Conservation (phyloP, 2,329 filamentous ascomycete genomes). For the Aspergillus vadensis region DNA sequence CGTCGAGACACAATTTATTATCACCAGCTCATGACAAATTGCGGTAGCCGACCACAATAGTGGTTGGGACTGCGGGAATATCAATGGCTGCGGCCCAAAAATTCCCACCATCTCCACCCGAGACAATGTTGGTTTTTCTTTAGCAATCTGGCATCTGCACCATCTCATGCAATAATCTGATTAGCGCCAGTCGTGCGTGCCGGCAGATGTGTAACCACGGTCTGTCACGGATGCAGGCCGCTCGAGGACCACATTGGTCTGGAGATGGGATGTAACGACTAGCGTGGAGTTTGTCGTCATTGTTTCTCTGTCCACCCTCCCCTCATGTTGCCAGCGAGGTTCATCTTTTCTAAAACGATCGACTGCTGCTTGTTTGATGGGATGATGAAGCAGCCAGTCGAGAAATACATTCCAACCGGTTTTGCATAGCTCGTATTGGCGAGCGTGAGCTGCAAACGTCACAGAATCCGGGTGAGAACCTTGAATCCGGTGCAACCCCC, state of each 20-base stretch:
- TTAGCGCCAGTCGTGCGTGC: background rate
- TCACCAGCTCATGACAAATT: slow-evolving; percentile 1
- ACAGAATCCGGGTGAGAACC: background rate
- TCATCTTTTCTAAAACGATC: background rate
- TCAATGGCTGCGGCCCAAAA: slow-evolving; percentile 1
- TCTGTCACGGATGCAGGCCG: slow-evolving; percentile 10
- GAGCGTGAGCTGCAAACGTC: background rate
- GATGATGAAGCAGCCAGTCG: background rate
- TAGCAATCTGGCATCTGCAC: background rate
- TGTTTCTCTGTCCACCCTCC: background rate
- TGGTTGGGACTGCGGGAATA: background rate
- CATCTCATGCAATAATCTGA: slow-evolving; percentile 7
- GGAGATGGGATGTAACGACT: background rate
- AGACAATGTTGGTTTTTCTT: slow-evolving; percentile 8
- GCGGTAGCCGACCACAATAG: background rate
- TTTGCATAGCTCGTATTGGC: background rate
- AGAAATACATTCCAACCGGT: background rate
- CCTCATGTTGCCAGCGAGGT: background rate
- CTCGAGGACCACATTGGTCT: slow-evolving; percentile 3
- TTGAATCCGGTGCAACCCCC: background rate
- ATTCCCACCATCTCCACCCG: background rate
- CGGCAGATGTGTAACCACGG: slow-evolving; percentile 16
- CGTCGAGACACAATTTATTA: background rate
- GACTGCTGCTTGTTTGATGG: background rate
- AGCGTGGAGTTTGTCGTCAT: slow-evolving; percentile 1